Evolutionary conservation across 345 rosid species (phyloP).

Genomic region (Citrus sinensis): DNA sequence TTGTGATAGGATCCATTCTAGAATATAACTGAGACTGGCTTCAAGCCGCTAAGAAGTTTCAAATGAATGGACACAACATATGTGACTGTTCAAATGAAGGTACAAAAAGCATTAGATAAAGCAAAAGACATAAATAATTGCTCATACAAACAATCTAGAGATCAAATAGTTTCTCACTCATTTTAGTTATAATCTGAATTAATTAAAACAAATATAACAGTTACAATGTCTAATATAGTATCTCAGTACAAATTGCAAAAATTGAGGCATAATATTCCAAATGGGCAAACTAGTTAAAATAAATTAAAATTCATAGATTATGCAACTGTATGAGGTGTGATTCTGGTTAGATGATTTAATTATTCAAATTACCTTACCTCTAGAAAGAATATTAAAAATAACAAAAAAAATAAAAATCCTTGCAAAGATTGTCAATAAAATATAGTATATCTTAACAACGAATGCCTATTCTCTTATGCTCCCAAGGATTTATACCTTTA

Average conservation of each 20-base stretch:
- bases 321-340: background rate
- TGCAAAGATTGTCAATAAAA: background rate
- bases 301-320: background rate
- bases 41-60: background rate
- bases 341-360: background rate
- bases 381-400: background rate
- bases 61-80: background rate
- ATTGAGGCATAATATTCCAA: background rate
- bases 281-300: background rate
- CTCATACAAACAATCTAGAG: background rate
- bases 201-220: background rate
- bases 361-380: background rate
- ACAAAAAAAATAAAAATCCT: background rate
- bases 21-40: background rate
- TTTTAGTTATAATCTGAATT: background rate
- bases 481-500: slow-evolving; percentile 50
- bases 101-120: background rate
- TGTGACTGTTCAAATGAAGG: background rate
- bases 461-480: background rate
- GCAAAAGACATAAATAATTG: background rate
- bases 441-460: background rate
- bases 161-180: too few relatives aligned
- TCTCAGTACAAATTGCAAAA: background rate
- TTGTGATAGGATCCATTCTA: background rate
- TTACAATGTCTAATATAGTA: background rate